These are phyloP conservation scores for Xylaria flabelliformis DNA, from an alignment of 495 filamentous ascomycete species.

Conservation along the genomic window DNA sequence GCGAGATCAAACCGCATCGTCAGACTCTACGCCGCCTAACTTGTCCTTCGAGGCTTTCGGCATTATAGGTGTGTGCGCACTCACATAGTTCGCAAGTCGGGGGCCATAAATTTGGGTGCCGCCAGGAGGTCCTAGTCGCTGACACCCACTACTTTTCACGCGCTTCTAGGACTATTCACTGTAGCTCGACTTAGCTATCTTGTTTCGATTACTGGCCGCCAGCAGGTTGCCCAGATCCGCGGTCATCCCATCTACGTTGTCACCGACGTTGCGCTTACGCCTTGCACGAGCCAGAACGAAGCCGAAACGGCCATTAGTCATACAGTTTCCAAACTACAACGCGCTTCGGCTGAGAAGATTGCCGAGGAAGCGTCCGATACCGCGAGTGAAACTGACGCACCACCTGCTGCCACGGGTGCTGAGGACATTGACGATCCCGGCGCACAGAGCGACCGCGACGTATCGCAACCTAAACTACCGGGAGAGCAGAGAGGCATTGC, in stretches of 20 bases:
- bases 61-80: slow-evolving; percentile 73
- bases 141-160: not conserved
- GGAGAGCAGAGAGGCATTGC: slow-evolving; percentile 62
- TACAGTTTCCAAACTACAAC: slow-evolving; percentile 60
- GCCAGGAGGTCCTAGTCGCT: slow-evolving; percentile 12
- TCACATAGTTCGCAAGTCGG: not conserved
- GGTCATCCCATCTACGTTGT: slow-evolving; percentile 84
- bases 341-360: slow-evolving; percentile 34
- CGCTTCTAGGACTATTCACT: slow-evolving; percentile 67
- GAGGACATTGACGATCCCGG: slow-evolving; percentile 44
- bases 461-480: slow-evolving; percentile 29
- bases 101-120: slow-evolving; percentile 2
- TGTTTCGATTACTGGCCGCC: slow-evolving; percentile 78
- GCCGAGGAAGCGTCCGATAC: slow-evolving; percentile 47
- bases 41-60: slow-evolving; percentile 78
- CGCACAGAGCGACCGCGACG: slow-evolving; percentile 38
- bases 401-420: slow-evolving; percentile 29
- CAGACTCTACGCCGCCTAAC: slow-evolving; percentile 43
- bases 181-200: slow-evolving; percentile 79
- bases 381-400: slow-evolving; percentile 48
- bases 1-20: slow-evolving; percentile 38
- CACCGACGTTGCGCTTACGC: slow-evolving; percentile 85
- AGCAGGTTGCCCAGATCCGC: slow-evolving; percentile 86
- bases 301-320: slow-evolving; percentile 72
- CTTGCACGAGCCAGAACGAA: slow-evolving; percentile 75